Evolutionary conservation across 1,139 yeast genomes (phyloP), one percentile per base, ranked within the genome.

Genomic region (Debaryomyces subglobosus): DNA sequence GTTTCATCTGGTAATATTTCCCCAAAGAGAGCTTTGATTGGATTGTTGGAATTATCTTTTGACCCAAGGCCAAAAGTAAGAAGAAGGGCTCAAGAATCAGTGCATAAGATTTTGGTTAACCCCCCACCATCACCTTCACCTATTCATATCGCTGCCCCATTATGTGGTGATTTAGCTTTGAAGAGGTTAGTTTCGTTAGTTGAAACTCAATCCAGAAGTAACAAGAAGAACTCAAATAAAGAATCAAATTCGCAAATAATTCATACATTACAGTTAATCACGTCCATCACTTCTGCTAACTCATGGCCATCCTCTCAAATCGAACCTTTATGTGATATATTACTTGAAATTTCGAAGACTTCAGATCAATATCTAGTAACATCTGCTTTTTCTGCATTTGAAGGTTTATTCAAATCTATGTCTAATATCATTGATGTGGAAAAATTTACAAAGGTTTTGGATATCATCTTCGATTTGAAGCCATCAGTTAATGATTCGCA

Each of bases 41-140:
- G 96, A 34, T 69, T 95, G 51, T 71, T 94, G 52, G 92, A 90
- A 60, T 77, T 91, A 54, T 81, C 94, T 0, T 71, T 89, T 47
- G 99, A 95, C 65, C 86, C 89, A 39, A 81, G 99, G 64, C 99
- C 99, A 30, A 95, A 95, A 62, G 96, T 95, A 10, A 84, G 99
- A 67, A 90, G 89, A 80, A 84, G 97, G 73, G 96, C 98, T 1
- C 89, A 86, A 58, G 99, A 94, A 50, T 89, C 97, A 1, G 77
- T 94, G 18, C 69, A 78, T 43, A 77, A 73, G 5, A 73, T 94
- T 29, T 72, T 94, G 54, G 54, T 70, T 4, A 78, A 78, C 55
- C 92, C 95, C 13, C 96, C 97, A 10, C 81, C 90, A 0, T 86
- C 92, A n/a, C 95, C 96, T 8, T 74, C 84, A 13, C 78, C 85